Percentiles rank a stretch among this genome's conserved stretches.
These are phyloP conservation scores for Acrodontium crateriforme DNA, from an alignment of 2,329 filamentous ascomycete genomes.

Conservation along the genomic window DNA sequence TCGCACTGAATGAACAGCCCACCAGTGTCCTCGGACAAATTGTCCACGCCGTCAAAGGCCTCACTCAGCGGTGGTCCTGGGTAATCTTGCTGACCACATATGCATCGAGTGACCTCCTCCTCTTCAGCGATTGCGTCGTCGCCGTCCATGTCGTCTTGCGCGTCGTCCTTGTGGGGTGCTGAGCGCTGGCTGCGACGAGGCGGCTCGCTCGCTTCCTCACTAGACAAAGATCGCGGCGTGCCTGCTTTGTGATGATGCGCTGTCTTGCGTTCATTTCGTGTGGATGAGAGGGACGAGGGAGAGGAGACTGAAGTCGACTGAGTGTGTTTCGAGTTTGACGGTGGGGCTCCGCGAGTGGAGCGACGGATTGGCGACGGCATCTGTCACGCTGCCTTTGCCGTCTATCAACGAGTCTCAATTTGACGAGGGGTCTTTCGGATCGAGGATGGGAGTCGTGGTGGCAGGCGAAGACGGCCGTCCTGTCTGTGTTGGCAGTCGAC, in stretches of 20 bases:
- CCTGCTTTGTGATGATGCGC: conserved; percentile 51
- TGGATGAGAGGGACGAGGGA: conserved; percentile 36
- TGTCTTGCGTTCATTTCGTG: conserved; percentile 31
- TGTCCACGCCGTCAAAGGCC: conserved; percentile 31
- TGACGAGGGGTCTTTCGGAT: too few relatives aligned
- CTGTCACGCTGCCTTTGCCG: neutral
- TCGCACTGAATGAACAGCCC: conserved; percentile 98
- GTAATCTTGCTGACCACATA: conserved; percentile 90
- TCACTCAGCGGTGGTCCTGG: conserved; percentile 59
- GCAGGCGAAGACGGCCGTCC: too few relatives aligned
- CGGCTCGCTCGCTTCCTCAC: conserved; percentile 52
- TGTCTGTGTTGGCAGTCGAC: too few relatives aligned
- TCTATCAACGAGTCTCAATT: too few relatives aligned
- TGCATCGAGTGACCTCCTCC: conserved; percentile 88
- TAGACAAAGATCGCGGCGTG: conserved; percentile 58
- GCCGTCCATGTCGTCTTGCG: conserved; percentile 31
- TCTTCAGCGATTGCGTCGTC: conserved; percentile 50
- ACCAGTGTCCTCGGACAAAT: conserved; percentile 62
- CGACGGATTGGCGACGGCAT: conserved; percentile 43
- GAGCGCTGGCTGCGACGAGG: conserved; percentile 69
- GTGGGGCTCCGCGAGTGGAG: conserved; percentile 59
- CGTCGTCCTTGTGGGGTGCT: conserved; percentile 47
- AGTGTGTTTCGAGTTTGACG: conserved; percentile 53
- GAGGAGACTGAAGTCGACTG: conserved; percentile 69
- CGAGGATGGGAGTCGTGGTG: too few relatives aligned